phyloP scores from a whole-genome alignment of 352 stramenopile species.

The Globisporangium orthogonon region DNA sequence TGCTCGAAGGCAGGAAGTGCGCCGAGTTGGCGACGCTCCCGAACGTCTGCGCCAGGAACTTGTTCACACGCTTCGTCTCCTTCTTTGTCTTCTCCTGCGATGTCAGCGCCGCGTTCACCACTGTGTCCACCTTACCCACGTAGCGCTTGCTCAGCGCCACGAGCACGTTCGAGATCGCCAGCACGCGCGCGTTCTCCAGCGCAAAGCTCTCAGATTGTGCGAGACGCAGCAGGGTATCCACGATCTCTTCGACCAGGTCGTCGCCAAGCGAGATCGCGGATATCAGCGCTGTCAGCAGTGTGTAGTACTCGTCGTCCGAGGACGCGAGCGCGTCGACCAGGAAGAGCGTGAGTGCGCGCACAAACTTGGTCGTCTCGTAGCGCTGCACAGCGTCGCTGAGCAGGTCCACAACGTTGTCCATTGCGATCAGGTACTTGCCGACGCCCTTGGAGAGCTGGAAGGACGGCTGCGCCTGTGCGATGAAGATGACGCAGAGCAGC shows the following conservation, averaged over 20 bases:
- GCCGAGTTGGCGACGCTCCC: constrained; percentile 66
- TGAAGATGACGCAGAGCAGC: constrained; percentile 66
- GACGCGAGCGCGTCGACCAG: constrained; percentile 36
- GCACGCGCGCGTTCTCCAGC: constrained; percentile 26
- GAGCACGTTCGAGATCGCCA: constrained; percentile 36
- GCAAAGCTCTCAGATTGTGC: constrained; percentile 37
- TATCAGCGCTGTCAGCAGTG: constrained; percentile 35
- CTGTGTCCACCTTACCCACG: constrained; percentile 40
- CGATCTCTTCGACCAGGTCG: constrained; percentile 41
- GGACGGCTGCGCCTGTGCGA: constrained; percentile 66
- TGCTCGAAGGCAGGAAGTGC: constrained; percentile 59
- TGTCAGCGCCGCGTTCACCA: constrained; percentile 23
- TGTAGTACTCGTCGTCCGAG: constrained; percentile 28
- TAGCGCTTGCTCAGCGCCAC: constrained; percentile 57
- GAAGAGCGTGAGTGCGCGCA: constrained; percentile 46
- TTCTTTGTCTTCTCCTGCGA: constrained; percentile 34
- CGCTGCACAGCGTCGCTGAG: constrained; percentile 48
- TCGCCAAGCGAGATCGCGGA: constrained; percentile 35
- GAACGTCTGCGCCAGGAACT: constrained; percentile 66
- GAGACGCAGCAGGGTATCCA: constrained; percentile 36
- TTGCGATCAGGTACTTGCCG: constrained; percentile 59
- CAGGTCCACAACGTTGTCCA: constrained; percentile 64
- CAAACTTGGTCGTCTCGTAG: constrained; percentile 74
- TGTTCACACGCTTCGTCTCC: constrained; percentile 40
- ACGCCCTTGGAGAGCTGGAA: constrained; percentile 47